phyloP scores from a whole-genome alignment of 2,329 filamentous ascomycete species.

The Fusarium illudens region DNA sequence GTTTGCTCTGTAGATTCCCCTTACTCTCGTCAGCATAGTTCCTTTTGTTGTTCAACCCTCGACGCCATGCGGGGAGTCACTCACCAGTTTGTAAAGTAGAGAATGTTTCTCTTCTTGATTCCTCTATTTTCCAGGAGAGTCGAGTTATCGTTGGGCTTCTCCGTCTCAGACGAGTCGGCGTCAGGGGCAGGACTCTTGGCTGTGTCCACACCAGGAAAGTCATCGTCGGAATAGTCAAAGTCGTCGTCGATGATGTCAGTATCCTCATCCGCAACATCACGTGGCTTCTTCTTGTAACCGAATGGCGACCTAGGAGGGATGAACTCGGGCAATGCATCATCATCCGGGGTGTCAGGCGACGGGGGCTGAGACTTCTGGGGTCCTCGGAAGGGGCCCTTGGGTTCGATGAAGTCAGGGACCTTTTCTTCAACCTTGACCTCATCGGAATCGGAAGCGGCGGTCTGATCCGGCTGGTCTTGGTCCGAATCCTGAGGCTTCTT shows the following conservation, averaged over 20 bases:
- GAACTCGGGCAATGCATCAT: neutral
- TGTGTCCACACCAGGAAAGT: constrained; percentile 10
- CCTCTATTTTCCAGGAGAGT: constrained; percentile 25
- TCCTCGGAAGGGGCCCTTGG: constrained; percentile 19
- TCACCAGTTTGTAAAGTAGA: constrained; percentile 66
- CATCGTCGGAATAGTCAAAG: neutral
- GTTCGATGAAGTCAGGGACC: neutral
- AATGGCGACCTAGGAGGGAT: neutral
- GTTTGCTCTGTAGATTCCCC: constrained; percentile 73
- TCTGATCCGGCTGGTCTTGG: neutral
- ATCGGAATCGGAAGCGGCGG: neutral
- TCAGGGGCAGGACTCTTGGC: constrained; percentile 4
- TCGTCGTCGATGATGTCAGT: constrained; percentile 18
- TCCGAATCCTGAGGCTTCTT: neutral
- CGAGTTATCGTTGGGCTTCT: constrained; percentile 12
- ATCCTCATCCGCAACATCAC: constrained; percentile 3
- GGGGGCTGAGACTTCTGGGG: constrained; percentile 7
- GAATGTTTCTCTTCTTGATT: constrained; percentile 48
- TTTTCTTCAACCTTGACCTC: neutral
- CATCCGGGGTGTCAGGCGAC: neutral
- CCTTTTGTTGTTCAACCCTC: constrained; percentile 10
- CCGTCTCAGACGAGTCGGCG: constrained; percentile 6
- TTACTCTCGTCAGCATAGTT: constrained; percentile 53
- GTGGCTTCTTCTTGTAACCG: neutral
- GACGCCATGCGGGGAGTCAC: constrained; percentile 9